Base-by-base conservation (phyloP, 225 moss, liverwort and hornwort genomes). In the Straminergon stramineum region DNA sequence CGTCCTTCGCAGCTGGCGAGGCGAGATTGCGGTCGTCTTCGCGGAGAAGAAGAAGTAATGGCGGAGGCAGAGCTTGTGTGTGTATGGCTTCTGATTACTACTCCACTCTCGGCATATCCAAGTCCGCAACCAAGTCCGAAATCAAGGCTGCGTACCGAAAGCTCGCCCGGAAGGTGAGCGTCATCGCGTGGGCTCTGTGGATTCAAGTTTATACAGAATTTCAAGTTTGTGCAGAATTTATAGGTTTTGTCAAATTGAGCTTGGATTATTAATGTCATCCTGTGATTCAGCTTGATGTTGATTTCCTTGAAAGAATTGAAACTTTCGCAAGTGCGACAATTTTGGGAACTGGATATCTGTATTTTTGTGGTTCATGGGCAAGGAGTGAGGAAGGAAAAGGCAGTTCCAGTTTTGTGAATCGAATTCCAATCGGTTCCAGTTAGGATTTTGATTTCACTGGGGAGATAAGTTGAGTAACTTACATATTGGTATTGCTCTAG, bases 51-150 rank as follows among this genome's bases (percentile, higher is more conserved):
- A 85, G 74, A 17, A 82, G 61, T 30, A 35, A 28, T 61, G 86
- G 70, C 70, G 34, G 69, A 51, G 86, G 91, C 69, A 86, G 85
- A 79, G 87, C 76, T 77, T 91, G 86, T 48, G 91, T 93, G 82
- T 88, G 89, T 45, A 93, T 95, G 95, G 95, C 95, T 85, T 92
- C 90, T 61, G 94, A 95, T 94, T 92, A 92, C 87, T 95, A 95
- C 85, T 15, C 90, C 60, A 84, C 90, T 80, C 92, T 95, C 48
- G 95, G 94, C 30, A 88, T 95, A 48, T 87, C 95, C 34, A 94
- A 82, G 87, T 83, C 91, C 3, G 93, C 95, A 23, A 89, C 75
- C 87, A 95, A 94, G 91, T 69, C 85, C 85, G 95, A 94, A 85
- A 94, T 95, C 87, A 95, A 95, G 85, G 86, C 92, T 60, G 95